These are phyloP conservation scores for Collybia mongolica DNA, from an alignment of 768 basidiomycete species.

Conservation along the genomic window DNA sequence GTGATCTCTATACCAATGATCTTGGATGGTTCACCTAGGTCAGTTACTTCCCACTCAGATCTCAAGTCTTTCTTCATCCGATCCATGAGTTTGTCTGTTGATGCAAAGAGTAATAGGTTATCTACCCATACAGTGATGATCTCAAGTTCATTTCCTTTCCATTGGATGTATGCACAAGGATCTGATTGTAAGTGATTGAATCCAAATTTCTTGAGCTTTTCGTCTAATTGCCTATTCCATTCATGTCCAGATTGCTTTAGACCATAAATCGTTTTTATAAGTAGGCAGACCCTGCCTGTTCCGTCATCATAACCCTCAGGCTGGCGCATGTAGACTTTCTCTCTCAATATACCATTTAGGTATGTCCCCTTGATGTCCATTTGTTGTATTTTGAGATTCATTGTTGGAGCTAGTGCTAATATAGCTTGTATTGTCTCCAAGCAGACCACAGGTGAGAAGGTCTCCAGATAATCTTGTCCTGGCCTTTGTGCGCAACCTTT, in stretches of 20 bases:
- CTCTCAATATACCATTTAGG: slow-evolving; percentile 9
- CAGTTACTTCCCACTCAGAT: too few relatives aligned
- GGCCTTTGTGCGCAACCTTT: slow-evolving; percentile 32
- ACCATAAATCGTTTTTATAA: slow-evolving; percentile 7
- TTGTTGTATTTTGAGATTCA: slow-evolving; percentile 2
- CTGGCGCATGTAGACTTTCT: slow-evolving; percentile 33
- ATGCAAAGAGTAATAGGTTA: slow-evolving; percentile 20
- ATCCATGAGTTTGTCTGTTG: too few relatives aligned
- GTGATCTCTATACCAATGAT: too few relatives aligned
- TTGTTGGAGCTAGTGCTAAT: slow-evolving; percentile 21
- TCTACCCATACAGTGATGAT: slow-evolving; percentile 28
- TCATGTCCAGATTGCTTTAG: slow-evolving; percentile 10
- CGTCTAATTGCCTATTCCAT: slow-evolving; percentile 27
- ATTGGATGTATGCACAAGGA: slow-evolving; percentile 18
- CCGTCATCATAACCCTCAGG: slow-evolving; percentile 16
- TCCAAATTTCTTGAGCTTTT: slow-evolving; percentile 14
- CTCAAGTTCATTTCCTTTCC: not conserved
- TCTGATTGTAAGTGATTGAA: slow-evolving; percentile 16
- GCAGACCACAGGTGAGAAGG: slow-evolving; percentile 17
- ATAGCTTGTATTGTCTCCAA: slow-evolving; percentile 12
- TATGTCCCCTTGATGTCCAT: slow-evolving; percentile 11
- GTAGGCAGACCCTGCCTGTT: slow-evolving; percentile 3
- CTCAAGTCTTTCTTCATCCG: too few relatives aligned
- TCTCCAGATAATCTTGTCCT: slow-evolving; percentile 29
- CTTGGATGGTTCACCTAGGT: too few relatives aligned